A percentile compares a stretch with the other conserved stretches of the same genome.
These are phyloP conservation scores for Phytophthora foliorum DNA, from an alignment of 352 stramenopile genomes.

Conservation along the genomic window DNA sequence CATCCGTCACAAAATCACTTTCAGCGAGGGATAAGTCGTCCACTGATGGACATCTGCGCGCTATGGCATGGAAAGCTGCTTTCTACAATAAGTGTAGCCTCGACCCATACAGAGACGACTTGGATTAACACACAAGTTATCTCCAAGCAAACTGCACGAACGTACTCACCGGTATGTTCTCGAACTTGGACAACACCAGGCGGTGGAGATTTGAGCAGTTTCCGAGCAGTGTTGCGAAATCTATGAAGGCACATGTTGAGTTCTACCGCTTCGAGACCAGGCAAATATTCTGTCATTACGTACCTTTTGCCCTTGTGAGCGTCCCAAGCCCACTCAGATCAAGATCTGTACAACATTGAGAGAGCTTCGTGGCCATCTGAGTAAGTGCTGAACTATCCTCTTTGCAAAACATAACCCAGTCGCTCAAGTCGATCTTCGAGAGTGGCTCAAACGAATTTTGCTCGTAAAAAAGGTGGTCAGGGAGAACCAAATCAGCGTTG, in stretches of 20 bases:
- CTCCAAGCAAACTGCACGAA: background rate
- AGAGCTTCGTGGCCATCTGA: conserved; percentile 60
- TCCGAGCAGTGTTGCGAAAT: conserved; percentile 45
- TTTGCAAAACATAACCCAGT: conserved; percentile 58
- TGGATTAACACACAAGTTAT: conserved; percentile 6
- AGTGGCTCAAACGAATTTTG: conserved; percentile 59
- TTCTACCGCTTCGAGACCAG: background rate
- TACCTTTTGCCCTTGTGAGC: conserved; percentile 46
- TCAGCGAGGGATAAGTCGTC: conserved; percentile 49
- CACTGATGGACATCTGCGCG: conserved; percentile 35
- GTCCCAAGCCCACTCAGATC: conserved; percentile 51
- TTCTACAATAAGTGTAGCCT: conserved; percentile 51
- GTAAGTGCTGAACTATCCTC: conserved; percentile 28
- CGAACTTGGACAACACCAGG: conserved; percentile 50
- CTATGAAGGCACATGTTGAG: conserved; percentile 32
- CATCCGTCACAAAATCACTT: conserved; percentile 65
- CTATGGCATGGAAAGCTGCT: conserved; percentile 48
- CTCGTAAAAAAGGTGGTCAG: conserved; percentile 65
- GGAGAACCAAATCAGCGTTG: conserved; percentile 33
- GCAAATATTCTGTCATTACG: background rate
- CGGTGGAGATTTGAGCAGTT: conserved; percentile 49
- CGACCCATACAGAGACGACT: conserved; percentile 9
- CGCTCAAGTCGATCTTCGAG: conserved; percentile 52
- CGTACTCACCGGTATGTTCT: conserved; percentile 47
- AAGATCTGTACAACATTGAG: conserved; percentile 52